Base-by-base conservation (phyloP, 257 asterid genomes). In the Capsicum pubescens region DNA sequence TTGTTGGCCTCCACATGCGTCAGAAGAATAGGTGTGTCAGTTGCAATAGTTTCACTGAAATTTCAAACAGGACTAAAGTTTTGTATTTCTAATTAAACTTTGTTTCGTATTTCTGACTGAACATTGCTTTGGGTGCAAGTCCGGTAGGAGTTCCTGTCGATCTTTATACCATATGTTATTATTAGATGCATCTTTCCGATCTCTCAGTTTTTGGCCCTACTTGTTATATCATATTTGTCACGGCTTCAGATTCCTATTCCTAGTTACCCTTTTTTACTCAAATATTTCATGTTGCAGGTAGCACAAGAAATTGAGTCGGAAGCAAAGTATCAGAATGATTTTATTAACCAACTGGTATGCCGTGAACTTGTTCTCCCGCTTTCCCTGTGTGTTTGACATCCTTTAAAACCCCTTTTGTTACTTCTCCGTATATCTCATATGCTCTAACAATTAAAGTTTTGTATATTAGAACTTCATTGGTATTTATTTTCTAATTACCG, bases 271-370 rank as follows among this genome's bases (percentile, higher is more conserved):
- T 68, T 39, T 84, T 50, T 82, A 42, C 59, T 79, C 44, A 63
- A 44, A 68, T 84, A 46, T 77, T 50, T 60, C 67, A 56, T 76
- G 68, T 85, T 90, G 87, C 94, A 96, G 98, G 97, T 96, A 85
- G 99, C 98, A 76, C 95, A 92, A 90, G 99, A 96, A 52, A 96
- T 96, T 57, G 89, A 89, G 63, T 86, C 93, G 10, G 99, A 96
- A 90, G 95, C 99, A 3, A 93, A 89, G 87, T 91, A 60, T 84
- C 99, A 96, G 91, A 96, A 92, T 88, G 97, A 96, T 86, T 92
- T 94, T 86, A 90, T 96, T 89, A 93, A 90, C 89, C 97, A 94
- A 90, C 90, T 96, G 97, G 99, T 94, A 92, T 72, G 94, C 78
- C 61, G 7, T 60, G 72, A 67, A 72, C 15, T 76, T 76, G 15